These are phyloP conservation scores for Cladosporium oxysporum DNA, from an alignment of 2,329 filamentous ascomycete species.

Conservation along the genomic window DNA sequence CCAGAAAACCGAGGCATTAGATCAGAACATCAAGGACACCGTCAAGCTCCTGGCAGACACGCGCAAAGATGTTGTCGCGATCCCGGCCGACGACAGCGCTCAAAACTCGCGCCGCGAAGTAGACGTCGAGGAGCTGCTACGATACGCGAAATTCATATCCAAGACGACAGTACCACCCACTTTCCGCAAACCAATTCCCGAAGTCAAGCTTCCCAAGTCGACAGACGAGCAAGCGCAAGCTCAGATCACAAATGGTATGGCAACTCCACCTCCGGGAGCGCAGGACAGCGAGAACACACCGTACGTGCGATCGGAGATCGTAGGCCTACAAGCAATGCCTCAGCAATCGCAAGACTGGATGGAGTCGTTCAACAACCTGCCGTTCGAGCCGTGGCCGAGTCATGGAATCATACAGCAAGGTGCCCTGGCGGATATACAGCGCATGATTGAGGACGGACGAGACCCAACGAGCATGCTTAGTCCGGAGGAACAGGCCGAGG, in stretches of 20 bases:
- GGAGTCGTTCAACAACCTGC: conserved; percentile 57
- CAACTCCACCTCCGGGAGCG: conserved; percentile 30
- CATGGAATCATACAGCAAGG: conserved; percentile 70
- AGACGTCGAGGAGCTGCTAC: conserved; percentile 71
- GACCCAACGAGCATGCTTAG: conserved; percentile 55
- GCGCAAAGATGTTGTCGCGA: conserved; percentile 70
- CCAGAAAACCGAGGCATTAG: conserved; percentile 63
- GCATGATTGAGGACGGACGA: conserved; percentile 61
- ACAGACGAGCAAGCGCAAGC: conserved; percentile 22
- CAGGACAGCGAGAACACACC: conserved; percentile 24
- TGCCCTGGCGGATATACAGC: conserved; percentile 63
- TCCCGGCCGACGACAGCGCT: conserved; percentile 54
- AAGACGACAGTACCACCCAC: conserved; percentile 75
- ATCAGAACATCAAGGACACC: conserved; percentile 71
- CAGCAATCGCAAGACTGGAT: conserved; percentile 29
- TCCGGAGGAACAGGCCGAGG: conserved; percentile 44
- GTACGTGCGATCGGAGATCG: conserved; percentile 22
- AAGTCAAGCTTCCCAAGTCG: conserved; percentile 18
- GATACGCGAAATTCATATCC: conserved; percentile 76
- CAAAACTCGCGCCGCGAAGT: conserved; percentile 52
- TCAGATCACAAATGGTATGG: conserved; percentile 36
- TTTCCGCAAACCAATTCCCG: conserved; percentile 35
- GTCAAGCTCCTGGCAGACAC: conserved; percentile 69
- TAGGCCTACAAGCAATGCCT: conserved; percentile 33
- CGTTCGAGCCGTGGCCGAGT: conserved; percentile 76